phyloP scores from a whole-genome alignment of 2,329 filamentous ascomycete species.

The Alternaria metachromatica region DNA sequence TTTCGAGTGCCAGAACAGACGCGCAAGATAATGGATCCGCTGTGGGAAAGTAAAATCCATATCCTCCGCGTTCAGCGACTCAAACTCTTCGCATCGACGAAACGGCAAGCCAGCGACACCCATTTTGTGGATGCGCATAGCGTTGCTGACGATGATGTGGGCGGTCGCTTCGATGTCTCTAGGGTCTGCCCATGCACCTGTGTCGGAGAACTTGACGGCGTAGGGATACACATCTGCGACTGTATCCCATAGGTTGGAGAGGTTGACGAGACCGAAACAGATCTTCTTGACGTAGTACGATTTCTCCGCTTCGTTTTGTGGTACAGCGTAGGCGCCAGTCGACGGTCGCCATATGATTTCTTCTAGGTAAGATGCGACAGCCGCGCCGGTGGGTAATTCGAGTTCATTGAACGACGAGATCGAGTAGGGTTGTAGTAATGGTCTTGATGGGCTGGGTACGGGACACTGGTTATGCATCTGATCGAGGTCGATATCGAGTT shows the following conservation, averaged over 20 bases:
- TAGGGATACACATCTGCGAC: not conserved
- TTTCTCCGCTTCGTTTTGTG: not conserved
- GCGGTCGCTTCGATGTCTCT: constrained; percentile 4
- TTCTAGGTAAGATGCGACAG: not conserved
- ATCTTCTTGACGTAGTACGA: not conserved
- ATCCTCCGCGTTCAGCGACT: not conserved
- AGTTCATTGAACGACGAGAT: not conserved
- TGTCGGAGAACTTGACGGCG: not conserved
- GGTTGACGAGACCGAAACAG: not conserved
- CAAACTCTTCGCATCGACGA: not conserved
- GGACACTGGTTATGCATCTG: not conserved
- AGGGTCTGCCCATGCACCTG: not conserved
- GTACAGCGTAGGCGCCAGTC: not conserved
- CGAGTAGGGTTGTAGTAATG: not conserved
- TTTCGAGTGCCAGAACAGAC: constrained; percentile 3
- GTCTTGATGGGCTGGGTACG: not conserved
- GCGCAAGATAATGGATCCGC: constrained; percentile 1
- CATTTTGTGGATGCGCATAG: not conserved
- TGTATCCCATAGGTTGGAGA: not conserved
- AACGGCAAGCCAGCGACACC: constrained; percentile 3
- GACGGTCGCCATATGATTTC: not conserved
- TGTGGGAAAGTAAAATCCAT: constrained; percentile 5
- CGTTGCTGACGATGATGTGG: not conserved
- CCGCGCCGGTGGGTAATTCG: not conserved
- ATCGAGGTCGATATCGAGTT: not conserved